Percentiles rank a stretch among this genome's conserved stretches.
Evolutionary conservation across 441 rosid species (phyloP).

Genomic region (Pelargonium australe): DNA sequence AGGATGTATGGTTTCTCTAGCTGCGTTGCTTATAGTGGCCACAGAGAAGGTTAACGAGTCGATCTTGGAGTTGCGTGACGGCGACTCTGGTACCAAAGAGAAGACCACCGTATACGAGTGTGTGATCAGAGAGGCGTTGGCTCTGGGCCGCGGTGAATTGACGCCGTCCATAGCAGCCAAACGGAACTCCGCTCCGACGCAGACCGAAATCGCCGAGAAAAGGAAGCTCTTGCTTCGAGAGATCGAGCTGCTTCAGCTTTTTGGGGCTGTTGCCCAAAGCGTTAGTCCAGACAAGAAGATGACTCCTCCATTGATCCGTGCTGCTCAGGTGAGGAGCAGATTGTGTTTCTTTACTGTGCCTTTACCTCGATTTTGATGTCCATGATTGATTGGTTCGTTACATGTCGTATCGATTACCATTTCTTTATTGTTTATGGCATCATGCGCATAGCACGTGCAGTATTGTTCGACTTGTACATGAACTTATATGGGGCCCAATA

Average conservation of each 20-base stretch:
- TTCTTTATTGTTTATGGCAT: slow-evolving; percentile 1
- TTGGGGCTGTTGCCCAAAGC: slow-evolving; percentile 38
- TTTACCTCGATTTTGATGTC: slow-evolving; percentile 11
- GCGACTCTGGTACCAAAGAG: slow-evolving; percentile 33
- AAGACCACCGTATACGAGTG: slow-evolving; percentile 53
- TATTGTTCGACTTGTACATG: not conserved
- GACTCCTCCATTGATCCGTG: slow-evolving; percentile 43
- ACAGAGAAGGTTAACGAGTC: slow-evolving; percentile 44
- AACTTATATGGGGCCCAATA: not conserved
- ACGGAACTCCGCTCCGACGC: slow-evolving; percentile 17
- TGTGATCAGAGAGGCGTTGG: slow-evolving; percentile 50
- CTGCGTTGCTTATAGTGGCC: slow-evolving; percentile 53
- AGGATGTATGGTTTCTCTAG: slow-evolving; percentile 47
- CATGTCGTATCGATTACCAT: not conserved
- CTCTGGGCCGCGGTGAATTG: slow-evolving; percentile 25
- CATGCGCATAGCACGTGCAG: not conserved
- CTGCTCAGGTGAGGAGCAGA: slow-evolving; percentile 34
- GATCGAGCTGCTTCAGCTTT: slow-evolving; percentile 71
- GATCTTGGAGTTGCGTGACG: slow-evolving; percentile 29
- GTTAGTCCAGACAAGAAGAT: slow-evolving; percentile 35
- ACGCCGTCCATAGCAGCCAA: slow-evolving; percentile 22
- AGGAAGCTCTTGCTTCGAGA: slow-evolving; percentile 53
- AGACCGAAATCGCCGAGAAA: slow-evolving; percentile 30
- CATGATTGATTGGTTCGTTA: not conserved
- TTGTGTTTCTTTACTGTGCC: not conserved